Percentiles rank a stretch among this genome's conserved stretches.
Conservation (phyloP, 1,284 basidiomycete genomes). For the Agaricales sp. region DNA sequence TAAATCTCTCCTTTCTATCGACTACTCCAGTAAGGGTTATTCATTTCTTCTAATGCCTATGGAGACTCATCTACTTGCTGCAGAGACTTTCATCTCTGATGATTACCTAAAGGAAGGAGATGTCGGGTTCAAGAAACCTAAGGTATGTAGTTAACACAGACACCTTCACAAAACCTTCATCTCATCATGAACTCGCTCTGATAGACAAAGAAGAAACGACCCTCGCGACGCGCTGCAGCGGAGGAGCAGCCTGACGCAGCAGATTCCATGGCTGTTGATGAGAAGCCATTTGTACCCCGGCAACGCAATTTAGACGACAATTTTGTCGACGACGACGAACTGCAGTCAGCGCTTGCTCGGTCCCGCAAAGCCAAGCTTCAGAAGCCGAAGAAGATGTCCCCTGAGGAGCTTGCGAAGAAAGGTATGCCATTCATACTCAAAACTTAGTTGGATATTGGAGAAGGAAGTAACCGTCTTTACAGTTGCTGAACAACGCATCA, state of each 20-base stretch:
- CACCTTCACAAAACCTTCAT: conserved; percentile 1
- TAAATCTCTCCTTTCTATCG: conserved; percentile 76
- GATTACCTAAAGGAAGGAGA: conserved; percentile 93
- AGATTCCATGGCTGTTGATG: conserved; percentile 72
- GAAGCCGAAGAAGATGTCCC: conserved; percentile 69
- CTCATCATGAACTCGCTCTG: conserved; percentile 7
- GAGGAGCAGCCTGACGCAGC: conserved; percentile 45
- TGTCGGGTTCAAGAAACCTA: conserved; percentile 88
- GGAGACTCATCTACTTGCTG: neutral
- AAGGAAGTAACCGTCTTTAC: conserved; percentile 9
- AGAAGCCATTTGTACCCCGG: conserved; percentile 49
- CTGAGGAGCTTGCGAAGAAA: conserved; percentile 78
- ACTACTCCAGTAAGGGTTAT: conserved; percentile 71
- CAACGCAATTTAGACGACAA: conserved; percentile 70
- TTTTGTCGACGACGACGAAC: conserved; percentile 97
- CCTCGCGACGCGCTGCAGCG: conserved; percentile 57
- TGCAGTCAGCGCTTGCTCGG: conserved; percentile 87
- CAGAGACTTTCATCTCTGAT: conserved; percentile 78
- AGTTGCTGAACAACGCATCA: conserved; percentile 62
- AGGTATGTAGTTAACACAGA: conserved; percentile 45
- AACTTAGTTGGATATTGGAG: too few species aligned
- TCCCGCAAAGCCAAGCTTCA: conserved; percentile 76
- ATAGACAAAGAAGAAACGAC: conserved; percentile 88
- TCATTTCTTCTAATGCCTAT: conserved; percentile 10
- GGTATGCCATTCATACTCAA: conserved; percentile 36